Evolutionary conservation across 176 grass and related monocot genomes (phyloP), one percentile per base, ranked within the genome.

Genomic region (Hsuehochloa calcarea): DNA sequence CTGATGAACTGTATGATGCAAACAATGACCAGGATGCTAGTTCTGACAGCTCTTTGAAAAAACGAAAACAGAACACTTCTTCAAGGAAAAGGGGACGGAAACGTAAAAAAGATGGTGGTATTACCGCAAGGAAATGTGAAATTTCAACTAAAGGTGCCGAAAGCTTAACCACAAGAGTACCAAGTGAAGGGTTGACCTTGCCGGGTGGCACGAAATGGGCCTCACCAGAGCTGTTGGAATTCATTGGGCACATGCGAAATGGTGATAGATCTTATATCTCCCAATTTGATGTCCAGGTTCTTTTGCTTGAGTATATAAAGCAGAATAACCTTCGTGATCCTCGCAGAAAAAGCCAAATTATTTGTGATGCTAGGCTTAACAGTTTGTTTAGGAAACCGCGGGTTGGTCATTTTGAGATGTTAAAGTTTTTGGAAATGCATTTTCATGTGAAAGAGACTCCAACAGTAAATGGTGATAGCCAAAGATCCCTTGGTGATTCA

Each of bases 251-350:
- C 86, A 96, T 99, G 88, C 92, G 81, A 81, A 88, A 91, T 90
- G 96, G 91, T 81, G 90, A 96, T 68, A 87, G 13, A 65, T 92
- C 91, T 86, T 80, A 81, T 74, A 81, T 96, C 73, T 91, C 96
- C 35, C 90, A 89, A 40, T 91, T 68, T 56, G 96, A 96, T 84
- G 96, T 94, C 31, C 93, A 99, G 68, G 74, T 85, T 83, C 93
- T 99, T 89, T 69, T 99, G 87, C 91, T 96, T 41, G 90, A 99
- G 64, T 99, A 99, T 76, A 92, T 99, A 88, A 99, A 96, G 69
- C 92, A 86, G 64, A 94, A 95, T 85, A 94, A 89, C 77, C 93
- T 99, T 71, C 89, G 84, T 20, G 93, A 99, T 82, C 92, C 93
- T 85, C 84, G 78, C 62, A 93, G 49, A 77, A 99, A 89, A 87